Conservation (phyloP, 352 stramenopile species). For the Hyaloperonospora arabidopsidis region DNA sequence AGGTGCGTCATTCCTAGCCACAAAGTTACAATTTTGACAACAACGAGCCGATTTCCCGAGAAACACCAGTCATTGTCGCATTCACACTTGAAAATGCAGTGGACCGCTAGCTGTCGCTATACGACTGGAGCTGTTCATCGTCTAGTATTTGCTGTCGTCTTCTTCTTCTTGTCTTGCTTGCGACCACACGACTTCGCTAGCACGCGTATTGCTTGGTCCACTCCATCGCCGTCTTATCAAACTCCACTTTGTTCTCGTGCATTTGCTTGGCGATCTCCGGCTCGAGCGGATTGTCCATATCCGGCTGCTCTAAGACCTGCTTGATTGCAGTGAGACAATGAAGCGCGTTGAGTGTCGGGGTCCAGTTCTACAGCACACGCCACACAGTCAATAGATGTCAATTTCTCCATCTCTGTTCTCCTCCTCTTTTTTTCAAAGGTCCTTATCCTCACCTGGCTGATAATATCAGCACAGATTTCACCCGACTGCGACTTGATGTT, state of each 20-base stretch:
- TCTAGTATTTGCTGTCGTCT: no score
- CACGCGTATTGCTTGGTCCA: constrained; percentile 88
- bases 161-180: no score
- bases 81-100: no score
- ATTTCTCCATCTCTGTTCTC: background rate
- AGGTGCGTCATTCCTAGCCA: constrained; percentile 5
- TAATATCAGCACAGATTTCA: constrained; percentile 94
- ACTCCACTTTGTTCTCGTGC: constrained; percentile 88
- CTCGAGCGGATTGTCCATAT: constrained; percentile 95
- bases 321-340: constrained; percentile 89
- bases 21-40: constrained; percentile 13
- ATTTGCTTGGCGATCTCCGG: constrained; percentile 92
- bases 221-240: constrained; percentile 90
- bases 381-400: background rate
- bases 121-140: no score
- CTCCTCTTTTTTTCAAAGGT: background rate
- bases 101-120: no score
- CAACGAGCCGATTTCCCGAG: background rate
- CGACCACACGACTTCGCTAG: constrained; percentile 32
- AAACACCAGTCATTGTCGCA: no score
- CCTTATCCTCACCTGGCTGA: constrained; percentile 64
- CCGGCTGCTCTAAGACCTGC: constrained; percentile 91
- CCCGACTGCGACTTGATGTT: constrained; percentile 94
- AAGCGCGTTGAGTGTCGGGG: constrained; percentile 91
- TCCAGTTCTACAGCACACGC: constrained; percentile 82